phyloP scores from a whole-genome alignment of 257 asterid species.

The Datura wrightii region DNA sequence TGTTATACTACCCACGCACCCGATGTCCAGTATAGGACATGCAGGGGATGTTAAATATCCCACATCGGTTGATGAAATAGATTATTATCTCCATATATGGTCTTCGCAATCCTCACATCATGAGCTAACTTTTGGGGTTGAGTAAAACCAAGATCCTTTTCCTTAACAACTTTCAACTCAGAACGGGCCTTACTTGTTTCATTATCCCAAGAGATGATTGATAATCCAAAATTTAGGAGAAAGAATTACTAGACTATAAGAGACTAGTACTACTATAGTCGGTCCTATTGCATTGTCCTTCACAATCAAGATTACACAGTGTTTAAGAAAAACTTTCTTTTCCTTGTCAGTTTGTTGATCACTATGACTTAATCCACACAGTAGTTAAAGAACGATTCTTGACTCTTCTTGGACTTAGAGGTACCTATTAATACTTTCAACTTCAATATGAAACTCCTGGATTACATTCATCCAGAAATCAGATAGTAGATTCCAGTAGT shows the following conservation, averaged over 20 bases:
- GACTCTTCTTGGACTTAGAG: conserved; percentile 20
- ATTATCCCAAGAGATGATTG: neutral
- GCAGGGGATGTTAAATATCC: neutral
- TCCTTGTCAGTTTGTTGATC: neutral
- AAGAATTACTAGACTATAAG: neutral
- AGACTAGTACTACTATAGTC: neutral
- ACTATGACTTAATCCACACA: neutral
- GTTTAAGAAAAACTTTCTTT: neutral
- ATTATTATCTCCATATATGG: neutral
- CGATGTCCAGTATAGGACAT: neutral
- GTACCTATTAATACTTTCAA: neutral
- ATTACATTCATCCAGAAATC: neutral
- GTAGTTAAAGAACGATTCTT: neutral
- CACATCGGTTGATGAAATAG: neutral
- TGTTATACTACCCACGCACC: neutral
- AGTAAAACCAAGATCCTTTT: neutral
- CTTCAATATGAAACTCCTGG: neutral
- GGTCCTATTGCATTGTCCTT: neutral
- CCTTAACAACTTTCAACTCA: neutral
- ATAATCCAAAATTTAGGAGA: neutral
- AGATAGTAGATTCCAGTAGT: neutral
- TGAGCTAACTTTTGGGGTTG: neutral
- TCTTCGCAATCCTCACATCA: neutral
- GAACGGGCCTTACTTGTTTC: neutral
- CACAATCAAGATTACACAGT: neutral